Evolutionary conservation across 2,329 filamentous ascomycete genomes (phyloP), one percentile per base, ranked within the genome.

Genomic region (Aspergillus awamori): DNA sequence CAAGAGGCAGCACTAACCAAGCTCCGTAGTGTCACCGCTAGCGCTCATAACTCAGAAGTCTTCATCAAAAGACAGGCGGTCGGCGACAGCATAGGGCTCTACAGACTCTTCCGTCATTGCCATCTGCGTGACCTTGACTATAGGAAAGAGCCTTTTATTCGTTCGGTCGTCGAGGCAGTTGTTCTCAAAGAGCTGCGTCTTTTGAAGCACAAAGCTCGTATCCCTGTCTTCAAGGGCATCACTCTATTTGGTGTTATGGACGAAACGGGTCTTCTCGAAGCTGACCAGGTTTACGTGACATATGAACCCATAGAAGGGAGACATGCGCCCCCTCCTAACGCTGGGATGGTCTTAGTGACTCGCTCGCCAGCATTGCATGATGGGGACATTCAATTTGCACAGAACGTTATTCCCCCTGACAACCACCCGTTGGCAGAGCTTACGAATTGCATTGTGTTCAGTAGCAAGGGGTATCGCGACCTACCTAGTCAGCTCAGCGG

Each of bases 161-260:
- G 86, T n/a, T 82, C 85, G 2, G 80, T 89, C 0, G 83, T 95
- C 0, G 89, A 95, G 67, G 83, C 91, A 8, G 81, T 87, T 7
- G 81, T 93, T 0, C 77, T 95, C n/a, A 80, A 84, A 1, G 88
- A 90, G 65, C 78, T 96, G 4, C 85, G 91, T 3, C 81, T 90
- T 28, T 77, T 96, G 39, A 96, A 96, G 72, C 87, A 95, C 76
- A 89, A 89, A 57, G 87, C 90, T 0, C 86, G 91, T 1, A 95
- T 96, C 36, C 88, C 86, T 0, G 84, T 96, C 0, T 75, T 83
- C 0, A 74, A 88, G 15, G 92, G 90, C 0, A 83, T 88, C n/a
- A 93, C 91, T 0, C 80, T 96, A 0, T 93, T 92, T 67, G 92
- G 92, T 0, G 82, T 96, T 54, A 90, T 95, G 86, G 92, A 96